These are phyloP conservation scores for Cercospora sp. DNA, from an alignment of 2,329 filamentous ascomycete genomes.

Conservation along the genomic window DNA sequence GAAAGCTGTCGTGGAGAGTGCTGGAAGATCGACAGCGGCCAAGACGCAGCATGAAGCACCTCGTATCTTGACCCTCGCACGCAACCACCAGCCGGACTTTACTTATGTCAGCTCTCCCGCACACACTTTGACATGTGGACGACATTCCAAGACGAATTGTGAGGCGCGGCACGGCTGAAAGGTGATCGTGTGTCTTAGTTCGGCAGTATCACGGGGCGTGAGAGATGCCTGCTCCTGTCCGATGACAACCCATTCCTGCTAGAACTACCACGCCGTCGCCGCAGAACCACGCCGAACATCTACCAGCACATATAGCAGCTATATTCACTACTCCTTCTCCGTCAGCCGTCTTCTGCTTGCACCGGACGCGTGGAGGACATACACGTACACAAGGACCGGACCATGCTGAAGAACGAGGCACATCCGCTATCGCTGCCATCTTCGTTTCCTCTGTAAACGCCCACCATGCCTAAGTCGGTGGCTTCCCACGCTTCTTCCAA, in stretches of 20 bases:
- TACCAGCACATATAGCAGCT: not conserved
- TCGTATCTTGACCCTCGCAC: not conserved
- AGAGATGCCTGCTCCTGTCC: conserved; percentile 1
- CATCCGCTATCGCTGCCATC: not conserved
- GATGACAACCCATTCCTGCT: not conserved
- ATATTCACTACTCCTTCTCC: not conserved
- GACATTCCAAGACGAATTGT: not conserved
- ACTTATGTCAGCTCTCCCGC: not conserved
- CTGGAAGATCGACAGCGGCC: not conserved
- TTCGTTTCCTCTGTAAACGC: not conserved
- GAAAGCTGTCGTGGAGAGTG: not conserved
- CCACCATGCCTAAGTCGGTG: conserved; percentile 39
- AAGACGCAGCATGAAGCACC: not conserved
- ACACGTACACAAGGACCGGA: not conserved
- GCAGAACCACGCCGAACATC: not conserved
- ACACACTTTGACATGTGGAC: not conserved
- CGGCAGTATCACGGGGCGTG: conserved; percentile 3
- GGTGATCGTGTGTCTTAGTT: conserved; percentile 4
- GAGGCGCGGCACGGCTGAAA: not conserved
- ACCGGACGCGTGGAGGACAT: not conserved
- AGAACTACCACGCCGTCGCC: conserved; percentile 6
- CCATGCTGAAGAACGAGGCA: not conserved
- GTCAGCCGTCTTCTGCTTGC: not conserved
- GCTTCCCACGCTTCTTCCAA: conserved; percentile 32
- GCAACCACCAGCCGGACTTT: not conserved